phyloP scores from a whole-genome alignment of 768 basidiomycete genomes.

The Hirschioporus abietinus region DNA sequence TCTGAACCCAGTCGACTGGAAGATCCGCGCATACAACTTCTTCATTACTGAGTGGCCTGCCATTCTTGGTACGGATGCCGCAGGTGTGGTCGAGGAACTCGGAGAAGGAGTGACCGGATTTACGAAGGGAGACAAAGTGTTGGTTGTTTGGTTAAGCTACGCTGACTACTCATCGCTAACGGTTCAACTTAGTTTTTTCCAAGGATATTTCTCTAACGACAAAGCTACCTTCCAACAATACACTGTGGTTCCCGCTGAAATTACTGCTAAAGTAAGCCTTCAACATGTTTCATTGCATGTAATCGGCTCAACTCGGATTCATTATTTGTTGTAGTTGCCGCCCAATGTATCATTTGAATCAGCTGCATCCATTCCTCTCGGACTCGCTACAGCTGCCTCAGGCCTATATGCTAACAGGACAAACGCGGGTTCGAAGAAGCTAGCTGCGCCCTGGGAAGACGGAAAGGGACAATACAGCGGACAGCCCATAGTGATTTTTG shows the following conservation, averaged over 20 bases:
- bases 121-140: constrained; percentile 51
- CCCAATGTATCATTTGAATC: constrained; percentile 41
- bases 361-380: constrained; percentile 44
- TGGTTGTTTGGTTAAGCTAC: constrained; percentile 19
- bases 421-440: constrained; percentile 32
- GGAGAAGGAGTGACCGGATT: constrained; percentile 47
- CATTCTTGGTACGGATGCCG: constrained; percentile 43
- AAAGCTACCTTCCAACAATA: constrained; percentile 41
- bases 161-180: background rate
- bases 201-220: constrained; percentile 33
- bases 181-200: constrained; percentile 13
- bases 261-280: constrained; percentile 32
- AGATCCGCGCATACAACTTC: constrained; percentile 37
- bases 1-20: constrained; percentile 52
- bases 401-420: constrained; percentile 35
- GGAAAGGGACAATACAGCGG: constrained; percentile 37
- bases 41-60: constrained; percentile 41
- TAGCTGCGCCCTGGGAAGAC: constrained; percentile 33
- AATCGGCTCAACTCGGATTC: constrained; percentile 4
- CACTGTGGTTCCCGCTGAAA: constrained; percentile 32
- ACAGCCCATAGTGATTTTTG: constrained; percentile 41
- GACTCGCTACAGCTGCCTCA: constrained; percentile 40
- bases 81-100: constrained; percentile 46
- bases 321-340: constrained; percentile 20
- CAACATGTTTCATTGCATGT: too few species aligned